These are phyloP conservation scores for Cyclotella baltica DNA, from an alignment of 108 stramenopile genomes.

Conservation along the genomic window DNA sequence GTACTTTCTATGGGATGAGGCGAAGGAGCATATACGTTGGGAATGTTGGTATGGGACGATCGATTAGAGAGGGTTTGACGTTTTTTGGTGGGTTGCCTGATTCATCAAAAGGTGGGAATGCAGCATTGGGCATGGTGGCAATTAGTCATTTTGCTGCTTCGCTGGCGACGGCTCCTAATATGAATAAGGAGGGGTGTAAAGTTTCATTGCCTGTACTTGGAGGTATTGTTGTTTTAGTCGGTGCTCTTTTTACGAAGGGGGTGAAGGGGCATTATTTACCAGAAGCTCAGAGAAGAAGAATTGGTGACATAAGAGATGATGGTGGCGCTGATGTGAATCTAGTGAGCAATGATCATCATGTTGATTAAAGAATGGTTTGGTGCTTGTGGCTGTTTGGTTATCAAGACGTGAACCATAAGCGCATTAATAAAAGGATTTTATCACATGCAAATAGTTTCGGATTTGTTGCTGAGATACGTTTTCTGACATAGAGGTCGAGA, in stretches of 20 bases:
- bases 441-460: too few species aligned
- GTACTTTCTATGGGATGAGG: slow-evolving; percentile 86
- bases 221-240: slow-evolving; percentile 36
- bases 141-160: slow-evolving; percentile 40
- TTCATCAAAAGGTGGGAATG: slow-evolving; percentile 35
- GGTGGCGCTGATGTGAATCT: neutral
- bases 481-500: too few species aligned
- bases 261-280: slow-evolving; percentile 47
- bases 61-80: neutral
- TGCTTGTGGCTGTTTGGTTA: too few species aligned
- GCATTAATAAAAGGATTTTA: too few species aligned
- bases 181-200: slow-evolving; percentile 42
- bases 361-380: slow-evolving; percentile 10
- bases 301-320: slow-evolving; percentile 26
- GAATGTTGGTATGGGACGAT: slow-evolving; percentile 12
- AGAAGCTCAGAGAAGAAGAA: slow-evolving; percentile 49
- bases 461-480: too few species aligned
- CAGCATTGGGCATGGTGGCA: slow-evolving; percentile 32
- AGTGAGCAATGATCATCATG: slow-evolving; percentile 18
- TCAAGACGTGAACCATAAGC: neutral
- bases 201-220: slow-evolving; percentile 51
- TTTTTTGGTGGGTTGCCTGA: slow-evolving; percentile 29
- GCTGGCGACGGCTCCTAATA: slow-evolving; percentile 46
- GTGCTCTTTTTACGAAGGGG: slow-evolving; percentile 8
- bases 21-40: slow-evolving; percentile 61